Conservation (phyloP, 345 rosid genomes). For the Isatis tinctoria region DNA sequence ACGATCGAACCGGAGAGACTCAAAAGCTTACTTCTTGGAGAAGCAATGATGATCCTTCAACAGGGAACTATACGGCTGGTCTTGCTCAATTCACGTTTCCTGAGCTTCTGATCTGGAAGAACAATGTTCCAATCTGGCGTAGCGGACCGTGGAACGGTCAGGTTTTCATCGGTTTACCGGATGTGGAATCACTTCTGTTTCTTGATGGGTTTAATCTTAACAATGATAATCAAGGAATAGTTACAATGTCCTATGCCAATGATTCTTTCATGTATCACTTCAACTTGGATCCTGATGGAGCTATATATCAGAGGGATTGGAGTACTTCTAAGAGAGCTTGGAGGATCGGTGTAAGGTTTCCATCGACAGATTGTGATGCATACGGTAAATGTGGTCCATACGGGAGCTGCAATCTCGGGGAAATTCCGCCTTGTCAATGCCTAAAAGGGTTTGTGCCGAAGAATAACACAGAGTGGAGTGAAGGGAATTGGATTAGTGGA, state of each 20-base stretch:
- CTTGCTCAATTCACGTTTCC: not conserved
- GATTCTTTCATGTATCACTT: not conserved
- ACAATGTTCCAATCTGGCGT: not conserved
- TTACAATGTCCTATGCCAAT: not conserved
- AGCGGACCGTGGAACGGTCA: not conserved
- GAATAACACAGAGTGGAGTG: conserved; percentile 37
- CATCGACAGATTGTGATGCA: not conserved
- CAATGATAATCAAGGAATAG: not conserved
- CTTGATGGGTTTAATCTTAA: not conserved
- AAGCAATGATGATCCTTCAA: not conserved
- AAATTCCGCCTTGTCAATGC: conserved; percentile 26
- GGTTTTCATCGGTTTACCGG: not conserved
- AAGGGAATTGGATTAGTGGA: conserved; percentile 46
- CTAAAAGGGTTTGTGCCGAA: conserved; percentile 50
- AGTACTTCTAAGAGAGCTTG: not conserved
- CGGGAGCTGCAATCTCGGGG: not conserved
- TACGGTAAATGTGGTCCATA: not conserved
- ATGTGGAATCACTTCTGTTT: not conserved
- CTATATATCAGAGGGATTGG: not conserved
- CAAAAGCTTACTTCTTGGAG: not conserved
- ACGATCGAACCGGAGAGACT: not conserved
- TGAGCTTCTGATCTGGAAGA: not conserved
- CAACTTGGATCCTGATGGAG: conserved; percentile 1
- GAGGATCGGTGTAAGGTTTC: not conserved
- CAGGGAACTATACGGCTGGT: not conserved